Percentiles rank a stretch among this genome's conserved stretches.
phyloP scores from a whole-genome alignment of 306 rosid genomes.

The Casuarina cunninghamiana region DNA sequence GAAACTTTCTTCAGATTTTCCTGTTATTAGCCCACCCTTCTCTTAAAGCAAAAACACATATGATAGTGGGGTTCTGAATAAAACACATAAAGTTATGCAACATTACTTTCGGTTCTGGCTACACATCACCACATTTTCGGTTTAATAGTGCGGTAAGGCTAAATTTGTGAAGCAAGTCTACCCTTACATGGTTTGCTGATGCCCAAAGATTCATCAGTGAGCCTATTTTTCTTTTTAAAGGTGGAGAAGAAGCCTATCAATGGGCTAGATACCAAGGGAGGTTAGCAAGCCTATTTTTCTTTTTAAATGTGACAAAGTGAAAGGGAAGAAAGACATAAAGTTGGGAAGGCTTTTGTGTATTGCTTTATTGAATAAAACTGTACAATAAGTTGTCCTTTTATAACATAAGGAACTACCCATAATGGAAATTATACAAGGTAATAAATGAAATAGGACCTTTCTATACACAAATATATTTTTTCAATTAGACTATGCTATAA shows the following conservation, averaged over 20 bases:
- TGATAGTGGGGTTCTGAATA: slow-evolving; percentile 1
- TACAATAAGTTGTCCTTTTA: too few species aligned
- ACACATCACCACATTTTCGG: slow-evolving; percentile 71
- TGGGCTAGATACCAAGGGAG: too few species aligned
- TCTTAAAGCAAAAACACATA: slow-evolving; percentile 65
- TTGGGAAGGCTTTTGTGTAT: too few species aligned
- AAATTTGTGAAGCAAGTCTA: slow-evolving; percentile 37
- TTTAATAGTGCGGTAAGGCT: slow-evolving; percentile 70
- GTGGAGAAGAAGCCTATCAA: slow-evolving; percentile 38
- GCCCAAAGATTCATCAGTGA: slow-evolving; percentile 76
- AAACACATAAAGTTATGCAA: slow-evolving; percentile 41
- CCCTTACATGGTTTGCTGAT: slow-evolving; percentile 67
- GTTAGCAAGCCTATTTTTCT: slow-evolving; percentile 86
- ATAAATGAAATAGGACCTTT: too few species aligned
- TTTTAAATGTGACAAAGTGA: slow-evolving; percentile 34
- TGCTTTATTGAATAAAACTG: too few species aligned
- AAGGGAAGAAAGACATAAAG: too few species aligned
- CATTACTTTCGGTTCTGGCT: slow-evolving; percentile 71
- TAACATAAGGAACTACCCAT: too few species aligned
- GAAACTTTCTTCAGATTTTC: slow-evolving; percentile 75
- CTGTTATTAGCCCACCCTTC: slow-evolving; percentile 59
- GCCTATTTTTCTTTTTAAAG: slow-evolving; percentile 68
- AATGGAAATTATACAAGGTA: too few species aligned
- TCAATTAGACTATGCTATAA: too few species aligned
- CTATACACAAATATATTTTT: too few species aligned